A percentile compares a stretch with the other conserved stretches of the same genome.
Conservation (phyloP, 1,139 yeast genomes). For the Nakaseomyces nivariensis region DNA sequence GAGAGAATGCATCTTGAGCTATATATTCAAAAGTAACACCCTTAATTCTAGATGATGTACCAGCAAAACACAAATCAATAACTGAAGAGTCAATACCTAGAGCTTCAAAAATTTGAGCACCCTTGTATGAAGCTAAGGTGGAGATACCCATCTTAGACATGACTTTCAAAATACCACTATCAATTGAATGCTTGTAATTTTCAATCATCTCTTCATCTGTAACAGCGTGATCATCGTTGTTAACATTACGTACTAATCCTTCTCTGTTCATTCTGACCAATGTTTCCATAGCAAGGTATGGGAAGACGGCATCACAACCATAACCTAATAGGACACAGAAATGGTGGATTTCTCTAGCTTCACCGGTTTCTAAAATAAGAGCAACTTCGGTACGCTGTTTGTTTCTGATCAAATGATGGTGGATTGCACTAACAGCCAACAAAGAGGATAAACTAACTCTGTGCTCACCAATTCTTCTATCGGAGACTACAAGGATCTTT, state of each 20-base stretch:
- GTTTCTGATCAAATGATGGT: constrained; percentile 90
- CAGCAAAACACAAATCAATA: constrained; percentile 90
- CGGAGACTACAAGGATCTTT: constrained; percentile 70
- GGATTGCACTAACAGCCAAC: constrained; percentile 94
- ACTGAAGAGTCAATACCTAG: constrained; percentile 93
- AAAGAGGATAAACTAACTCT: constrained; percentile 81
- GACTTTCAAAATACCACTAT: constrained; percentile 87
- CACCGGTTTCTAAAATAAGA: constrained; percentile 82
- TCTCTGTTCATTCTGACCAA: constrained; percentile 76
- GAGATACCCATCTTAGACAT: constrained; percentile 99
- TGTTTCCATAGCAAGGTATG: constrained; percentile 88
- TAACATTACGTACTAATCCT: constrained; percentile 54
- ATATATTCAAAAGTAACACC: constrained; percentile 93
- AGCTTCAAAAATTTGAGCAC: constrained; percentile 97
- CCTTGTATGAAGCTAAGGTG: constrained; percentile 92
- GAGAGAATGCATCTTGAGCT: constrained; percentile 90
- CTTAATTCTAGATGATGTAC: constrained; percentile 93
- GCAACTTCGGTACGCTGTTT: constrained; percentile 96
- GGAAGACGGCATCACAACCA: constrained; percentile 95
- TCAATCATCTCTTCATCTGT: constrained; percentile 51
- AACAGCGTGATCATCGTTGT: constrained; percentile 32
- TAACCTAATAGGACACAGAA: constrained; percentile 90
- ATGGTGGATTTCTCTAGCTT: constrained; percentile 96
- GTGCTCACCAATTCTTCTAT: constrained; percentile 47
- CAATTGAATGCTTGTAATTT: constrained; percentile 75